A percentile compares a stretch with the other conserved stretches of the same genome.
phyloP scores from a whole-genome alignment of 352 stramenopile genomes.

The Phytophthora aleatoria region DNA sequence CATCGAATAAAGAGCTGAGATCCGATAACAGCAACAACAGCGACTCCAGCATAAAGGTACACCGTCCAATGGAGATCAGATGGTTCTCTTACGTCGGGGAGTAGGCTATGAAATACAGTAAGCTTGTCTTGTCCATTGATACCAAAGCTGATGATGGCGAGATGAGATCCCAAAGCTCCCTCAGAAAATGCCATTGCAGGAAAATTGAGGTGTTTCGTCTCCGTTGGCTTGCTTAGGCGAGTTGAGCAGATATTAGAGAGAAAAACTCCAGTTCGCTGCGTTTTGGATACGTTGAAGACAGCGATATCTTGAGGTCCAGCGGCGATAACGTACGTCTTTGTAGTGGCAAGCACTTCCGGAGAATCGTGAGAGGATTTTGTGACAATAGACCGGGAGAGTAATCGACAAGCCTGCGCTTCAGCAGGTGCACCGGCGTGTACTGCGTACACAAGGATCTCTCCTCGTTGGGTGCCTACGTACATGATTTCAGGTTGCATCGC shows the following conservation, averaged over 20 bases:
- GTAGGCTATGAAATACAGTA: constrained; percentile 42
- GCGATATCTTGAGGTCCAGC: constrained; percentile 12
- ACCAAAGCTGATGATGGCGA: constrained; percentile 18
- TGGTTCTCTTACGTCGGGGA: constrained; percentile 24
- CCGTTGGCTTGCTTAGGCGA: not conserved
- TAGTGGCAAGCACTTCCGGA: constrained; percentile 13
- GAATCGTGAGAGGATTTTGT: not conserved
- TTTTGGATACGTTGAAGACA: constrained; percentile 33
- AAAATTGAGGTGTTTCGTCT: not conserved
- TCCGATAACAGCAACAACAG: constrained; percentile 31
- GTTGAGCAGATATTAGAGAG: constrained; percentile 18
- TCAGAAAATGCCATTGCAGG: constrained; percentile 36
- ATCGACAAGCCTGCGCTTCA: constrained; percentile 10
- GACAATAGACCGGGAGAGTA: constrained; percentile 23
- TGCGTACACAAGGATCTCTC: constrained; percentile 51
- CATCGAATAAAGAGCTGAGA: constrained; percentile 40
- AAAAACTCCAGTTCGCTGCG: constrained; percentile 3
- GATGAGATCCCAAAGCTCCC: constrained; percentile 25
- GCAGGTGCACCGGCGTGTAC: constrained; percentile 12
- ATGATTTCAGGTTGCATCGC: constrained; percentile 41
- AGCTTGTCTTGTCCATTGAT: constrained; percentile 9
- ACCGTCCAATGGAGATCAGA: constrained; percentile 32
- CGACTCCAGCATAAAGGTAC: constrained; percentile 21
- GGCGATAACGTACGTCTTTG: constrained; percentile 30
- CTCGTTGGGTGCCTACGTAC: constrained; percentile 48